phyloP scores from a whole-genome alignment of 768 basidiomycete species.

The Pleurotus djamor region DNA sequence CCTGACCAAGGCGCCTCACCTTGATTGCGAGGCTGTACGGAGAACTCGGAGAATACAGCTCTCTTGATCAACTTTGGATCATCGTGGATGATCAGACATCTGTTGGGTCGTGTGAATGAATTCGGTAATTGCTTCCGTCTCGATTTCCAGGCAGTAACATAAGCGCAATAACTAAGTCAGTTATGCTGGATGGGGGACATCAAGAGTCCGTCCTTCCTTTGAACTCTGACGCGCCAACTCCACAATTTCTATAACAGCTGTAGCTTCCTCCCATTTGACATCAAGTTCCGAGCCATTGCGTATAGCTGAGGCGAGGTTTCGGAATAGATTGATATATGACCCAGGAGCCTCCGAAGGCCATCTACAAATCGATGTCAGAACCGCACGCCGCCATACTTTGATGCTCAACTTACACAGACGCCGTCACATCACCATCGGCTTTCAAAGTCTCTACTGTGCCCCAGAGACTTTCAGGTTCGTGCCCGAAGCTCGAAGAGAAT shows the following conservation, averaged over 20 bases:
- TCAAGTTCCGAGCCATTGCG: conserved; percentile 47
- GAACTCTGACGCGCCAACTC: conserved; percentile 72
- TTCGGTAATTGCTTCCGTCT: background rate
- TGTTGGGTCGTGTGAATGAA: background rate
- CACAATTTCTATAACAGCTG: conserved; percentile 71
- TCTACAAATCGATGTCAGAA: conserved; percentile 26
- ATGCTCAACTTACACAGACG: conserved; percentile 28
- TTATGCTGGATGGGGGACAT: conserved; percentile 19
- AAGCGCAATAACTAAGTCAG: background rate
- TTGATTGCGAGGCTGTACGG: background rate
- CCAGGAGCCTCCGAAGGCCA: conserved; percentile 65
- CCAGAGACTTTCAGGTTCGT: conserved; percentile 62
- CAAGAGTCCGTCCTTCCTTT: conserved; percentile 46
- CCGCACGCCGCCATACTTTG: background rate
- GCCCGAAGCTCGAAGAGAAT: conserved; percentile 43
- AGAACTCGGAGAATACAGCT: background rate
- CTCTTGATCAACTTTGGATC: background rate
- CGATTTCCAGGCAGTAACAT: background rate
- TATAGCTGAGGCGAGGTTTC: conserved; percentile 64
- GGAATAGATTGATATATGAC: conserved; percentile 59
- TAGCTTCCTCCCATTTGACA: conserved; percentile 76
- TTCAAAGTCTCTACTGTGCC: conserved; percentile 59
- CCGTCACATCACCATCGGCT: conserved; percentile 38
- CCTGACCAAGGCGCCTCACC: background rate
- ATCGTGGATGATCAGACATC: background rate